Evolutionary conservation across 148 eudicot species (phyloP).

Genomic region (Rhododendron vialii): DNA sequence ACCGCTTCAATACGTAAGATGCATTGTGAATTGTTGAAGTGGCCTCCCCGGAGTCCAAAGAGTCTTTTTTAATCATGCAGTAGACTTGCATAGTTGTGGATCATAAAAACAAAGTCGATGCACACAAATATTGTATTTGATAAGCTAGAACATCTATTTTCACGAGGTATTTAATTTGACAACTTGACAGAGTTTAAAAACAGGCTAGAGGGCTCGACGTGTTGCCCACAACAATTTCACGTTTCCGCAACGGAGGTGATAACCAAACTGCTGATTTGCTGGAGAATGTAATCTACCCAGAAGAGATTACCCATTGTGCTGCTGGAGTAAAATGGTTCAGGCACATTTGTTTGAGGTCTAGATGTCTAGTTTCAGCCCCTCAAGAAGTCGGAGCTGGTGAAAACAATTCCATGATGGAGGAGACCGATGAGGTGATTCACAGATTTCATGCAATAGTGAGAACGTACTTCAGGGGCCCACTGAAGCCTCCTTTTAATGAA

Average conservation of each 20-base stretch:
- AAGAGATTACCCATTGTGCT: conserved; percentile 93
- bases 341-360: conserved; percentile 63
- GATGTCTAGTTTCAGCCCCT: conserved; percentile 17
- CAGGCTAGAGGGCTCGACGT: conserved; percentile 99
- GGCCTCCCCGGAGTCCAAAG: background rate
- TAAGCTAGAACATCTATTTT: background rate
- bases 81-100: background rate
- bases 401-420: conserved; percentile 15
- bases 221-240: conserved; percentile 82
- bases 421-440: conserved; percentile 39
- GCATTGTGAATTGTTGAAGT: background rate
- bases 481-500: conserved; percentile 92
- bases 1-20: background rate
- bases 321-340: conserved; percentile 94
- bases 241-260: conserved; percentile 88
- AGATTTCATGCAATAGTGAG: conserved; percentile 69
- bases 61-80: background rate
- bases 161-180: background rate
- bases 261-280: conserved; percentile 76
- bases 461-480: conserved; percentile 71
- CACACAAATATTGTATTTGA: background rate
- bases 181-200: conserved; percentile 3
- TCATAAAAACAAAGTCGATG: background rate
- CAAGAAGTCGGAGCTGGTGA: conserved; percentile 10
- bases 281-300: conserved; percentile 77